Conservation (phyloP, 768 basidiomycete species). For the Leccinum pellstonianum region DNA sequence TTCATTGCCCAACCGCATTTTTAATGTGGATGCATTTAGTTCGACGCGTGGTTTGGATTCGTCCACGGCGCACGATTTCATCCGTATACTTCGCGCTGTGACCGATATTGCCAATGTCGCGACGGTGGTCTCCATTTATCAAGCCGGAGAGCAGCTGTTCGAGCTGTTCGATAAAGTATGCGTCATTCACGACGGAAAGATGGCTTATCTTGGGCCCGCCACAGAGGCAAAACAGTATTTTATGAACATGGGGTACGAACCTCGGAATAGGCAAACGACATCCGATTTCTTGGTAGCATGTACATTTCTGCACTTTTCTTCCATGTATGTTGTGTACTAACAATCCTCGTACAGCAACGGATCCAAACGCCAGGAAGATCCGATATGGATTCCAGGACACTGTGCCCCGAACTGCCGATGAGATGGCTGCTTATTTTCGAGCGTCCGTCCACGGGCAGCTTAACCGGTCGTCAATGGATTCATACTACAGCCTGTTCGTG, state of each 20-base stretch:
- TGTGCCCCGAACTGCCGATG: conserved; percentile 53
- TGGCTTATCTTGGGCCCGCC: conserved; percentile 9
- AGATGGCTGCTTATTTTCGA: conserved; percentile 53
- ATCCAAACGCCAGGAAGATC: conserved; percentile 54
- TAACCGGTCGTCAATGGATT: conserved; percentile 47
- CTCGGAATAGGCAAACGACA: conserved; percentile 55
- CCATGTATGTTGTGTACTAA: neutral
- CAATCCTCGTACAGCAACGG: conserved; percentile 41
- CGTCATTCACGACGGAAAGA: conserved; percentile 9
- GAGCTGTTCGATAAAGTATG: conserved; percentile 55
- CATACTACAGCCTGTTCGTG: conserved; percentile 44
- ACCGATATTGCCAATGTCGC: conserved; percentile 55
- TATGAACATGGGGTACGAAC: conserved; percentile 39
- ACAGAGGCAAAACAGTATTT: conserved; percentile 4
- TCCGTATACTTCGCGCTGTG: conserved; percentile 59
- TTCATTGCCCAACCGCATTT: neutral
- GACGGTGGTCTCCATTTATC: conserved; percentile 82
- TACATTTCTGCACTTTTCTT: conserved; percentile 33
- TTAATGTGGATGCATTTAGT: conserved; percentile 35
- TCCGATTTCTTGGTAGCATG: conserved; percentile 56
- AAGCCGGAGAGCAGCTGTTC: conserved; percentile 71
- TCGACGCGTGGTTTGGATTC: conserved; percentile 65
- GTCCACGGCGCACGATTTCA: conserved; percentile 72
- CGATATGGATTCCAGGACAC: conserved; percentile 39
- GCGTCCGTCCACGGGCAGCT: conserved; percentile 37